Percentiles rank a stretch among this genome's conserved stretches.
phyloP scores from a whole-genome alignment of 2,329 filamentous ascomycete genomes.

The Diatrype stigma region DNA sequence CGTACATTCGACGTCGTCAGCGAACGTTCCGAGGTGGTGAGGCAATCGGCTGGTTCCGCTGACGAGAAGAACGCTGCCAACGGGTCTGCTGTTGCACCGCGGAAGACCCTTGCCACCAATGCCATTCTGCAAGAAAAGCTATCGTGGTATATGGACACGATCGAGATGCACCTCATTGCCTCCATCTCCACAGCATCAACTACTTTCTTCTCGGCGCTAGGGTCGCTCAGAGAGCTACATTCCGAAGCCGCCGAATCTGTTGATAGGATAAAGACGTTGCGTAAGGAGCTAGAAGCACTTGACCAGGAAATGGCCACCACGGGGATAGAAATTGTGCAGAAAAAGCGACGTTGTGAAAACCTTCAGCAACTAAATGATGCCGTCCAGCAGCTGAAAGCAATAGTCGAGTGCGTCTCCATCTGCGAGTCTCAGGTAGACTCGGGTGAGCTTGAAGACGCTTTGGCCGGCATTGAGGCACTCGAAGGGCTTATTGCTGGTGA shows the following conservation, averaged over 20 bases:
- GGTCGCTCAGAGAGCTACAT: conserved; percentile 85
- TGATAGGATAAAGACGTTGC: conserved; percentile 72
- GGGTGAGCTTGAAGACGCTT: conserved; percentile 77
- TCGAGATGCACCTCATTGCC: conserved; percentile 93
- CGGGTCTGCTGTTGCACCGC: conserved; percentile 55
- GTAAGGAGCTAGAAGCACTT: conserved; percentile 73
- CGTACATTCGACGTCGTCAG: conserved; percentile 95
- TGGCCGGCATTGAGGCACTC: conserved; percentile 71
- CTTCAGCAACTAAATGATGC: conserved; percentile 76
- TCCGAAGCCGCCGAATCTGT: conserved; percentile 91
- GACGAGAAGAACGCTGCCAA: conserved; percentile 54
- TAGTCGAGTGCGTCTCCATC: conserved; percentile 68
- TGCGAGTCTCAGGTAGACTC: conserved; percentile 81
- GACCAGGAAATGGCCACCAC: conserved; percentile 84
- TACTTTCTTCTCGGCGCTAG: conserved; percentile 92
- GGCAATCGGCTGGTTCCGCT: conserved; percentile 50
- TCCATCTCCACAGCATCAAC: conserved; percentile 94
- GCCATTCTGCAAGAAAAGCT: conserved; percentile 97
- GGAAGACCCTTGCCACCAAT: conserved; percentile 91
- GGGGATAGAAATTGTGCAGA: conserved; percentile 79
- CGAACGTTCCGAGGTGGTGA: conserved; percentile 94
- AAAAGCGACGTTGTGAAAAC: conserved; percentile 79
- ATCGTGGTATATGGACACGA: conserved; percentile 99
- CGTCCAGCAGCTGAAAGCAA: conserved; percentile 74
- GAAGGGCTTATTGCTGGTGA: conserved; percentile 79